phyloP scores from a whole-genome alignment of 176 grass and related monocot genomes.

The Leersia perrieri region DNA sequence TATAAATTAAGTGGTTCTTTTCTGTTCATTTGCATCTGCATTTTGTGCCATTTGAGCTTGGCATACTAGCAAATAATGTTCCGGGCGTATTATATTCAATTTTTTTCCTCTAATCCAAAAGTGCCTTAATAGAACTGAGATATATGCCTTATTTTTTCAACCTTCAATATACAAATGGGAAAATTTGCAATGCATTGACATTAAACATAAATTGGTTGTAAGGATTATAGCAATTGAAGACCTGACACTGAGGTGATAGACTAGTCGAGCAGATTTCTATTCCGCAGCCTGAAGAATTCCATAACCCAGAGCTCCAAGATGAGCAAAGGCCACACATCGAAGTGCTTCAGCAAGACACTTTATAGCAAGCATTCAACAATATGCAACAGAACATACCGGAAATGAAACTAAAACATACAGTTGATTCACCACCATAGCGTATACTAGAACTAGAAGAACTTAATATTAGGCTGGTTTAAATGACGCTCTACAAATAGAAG shows the following conservation, averaged over 20 bases:
- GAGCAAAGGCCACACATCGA: background rate
- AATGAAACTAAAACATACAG: background rate
- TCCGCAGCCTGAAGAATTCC: background rate
- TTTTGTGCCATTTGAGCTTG: background rate
- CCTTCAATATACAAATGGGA: background rate
- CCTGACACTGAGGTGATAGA: background rate
- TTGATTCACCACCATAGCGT: background rate
- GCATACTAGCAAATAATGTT: background rate
- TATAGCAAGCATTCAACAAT: background rate
- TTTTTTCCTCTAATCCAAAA: background rate
- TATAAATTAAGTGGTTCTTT: background rate
- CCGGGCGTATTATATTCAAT: background rate
- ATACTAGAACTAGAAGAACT: background rate
- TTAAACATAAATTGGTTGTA: background rate
- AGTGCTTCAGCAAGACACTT: background rate
- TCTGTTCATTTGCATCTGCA: background rate
- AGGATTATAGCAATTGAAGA: slow-evolving; percentile 18
- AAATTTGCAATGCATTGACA: background rate
- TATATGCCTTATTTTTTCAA: background rate
- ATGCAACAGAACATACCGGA: background rate
- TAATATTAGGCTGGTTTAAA: background rate
- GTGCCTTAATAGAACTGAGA: background rate
- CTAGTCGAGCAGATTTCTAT: background rate
- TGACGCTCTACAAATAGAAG: background rate
- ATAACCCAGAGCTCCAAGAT: background rate